These are phyloP conservation scores for Akanthomyces lecanii DNA, from an alignment of 2,329 filamentous ascomycete species.

Conservation along the genomic window DNA sequence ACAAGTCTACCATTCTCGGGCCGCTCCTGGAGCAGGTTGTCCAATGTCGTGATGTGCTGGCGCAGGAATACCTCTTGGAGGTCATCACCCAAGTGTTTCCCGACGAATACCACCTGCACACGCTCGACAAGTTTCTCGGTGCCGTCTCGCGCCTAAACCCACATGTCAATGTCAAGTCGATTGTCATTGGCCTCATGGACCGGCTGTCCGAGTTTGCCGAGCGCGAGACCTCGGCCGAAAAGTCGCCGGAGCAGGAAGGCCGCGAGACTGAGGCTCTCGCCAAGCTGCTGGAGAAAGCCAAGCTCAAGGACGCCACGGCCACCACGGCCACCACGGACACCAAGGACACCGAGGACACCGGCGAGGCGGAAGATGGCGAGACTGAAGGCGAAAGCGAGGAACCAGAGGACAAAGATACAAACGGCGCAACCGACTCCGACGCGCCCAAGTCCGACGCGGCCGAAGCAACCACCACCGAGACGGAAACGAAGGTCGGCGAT, in stretches of 20 bases:
- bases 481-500: conserved; percentile 44
- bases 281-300: conserved; percentile 72
- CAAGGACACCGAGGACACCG: conserved; percentile 26
- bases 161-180: conserved; percentile 95
- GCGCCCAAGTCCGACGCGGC: conserved; percentile 37
- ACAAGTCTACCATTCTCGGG: conserved; percentile 84
- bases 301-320: conserved; percentile 42
- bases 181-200: conserved; percentile 97
- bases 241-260: conserved; percentile 67
- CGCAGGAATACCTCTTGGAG: conserved; percentile 95
- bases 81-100: conserved; percentile 99
- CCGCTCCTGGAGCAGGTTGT: conserved; percentile 95
- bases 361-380: conserved; percentile 31
- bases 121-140: conserved; percentile 88
- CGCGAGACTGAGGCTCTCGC: conserved; percentile 80
- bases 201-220: conserved; percentile 92
- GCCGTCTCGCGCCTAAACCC: conserved; percentile 91
- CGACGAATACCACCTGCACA: conserved; percentile 96
- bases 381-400: conserved; percentile 31
- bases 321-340: conserved; percentile 57
- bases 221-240: conserved; percentile 71
- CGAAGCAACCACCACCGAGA: conserved; percentile 20
- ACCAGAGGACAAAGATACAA: conserved; percentile 23
- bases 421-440: conserved; percentile 26
- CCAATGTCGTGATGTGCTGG: conserved; percentile 92